Evolutionary conservation across 2,329 filamentous ascomycete species (phyloP), one percentile per base, ranked within the genome.

Genomic region (Lasiodiplodia theobromae): DNA sequence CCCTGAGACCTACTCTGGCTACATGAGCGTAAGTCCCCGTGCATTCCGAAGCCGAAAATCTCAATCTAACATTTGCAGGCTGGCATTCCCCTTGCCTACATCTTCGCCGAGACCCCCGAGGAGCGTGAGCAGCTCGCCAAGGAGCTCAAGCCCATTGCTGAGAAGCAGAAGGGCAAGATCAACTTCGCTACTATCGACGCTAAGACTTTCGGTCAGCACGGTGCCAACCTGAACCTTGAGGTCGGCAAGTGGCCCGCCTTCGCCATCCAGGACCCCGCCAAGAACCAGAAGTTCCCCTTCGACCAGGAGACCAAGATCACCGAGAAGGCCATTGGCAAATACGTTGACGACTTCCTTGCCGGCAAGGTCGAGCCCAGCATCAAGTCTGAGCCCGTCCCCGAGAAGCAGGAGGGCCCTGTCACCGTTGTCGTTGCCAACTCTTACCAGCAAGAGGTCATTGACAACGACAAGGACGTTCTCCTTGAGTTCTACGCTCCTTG

Each of bases 101-200:
- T 99, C 84, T 98, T 99, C 83, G 91, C 95, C 72, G 94, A 97
- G 85, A 94, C 92, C 56, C 80, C 88, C 34, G 95, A 98, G 84
- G 94, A 97, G 88, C 94, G 96, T 76, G 88, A 91, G 78, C 85
- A 89, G 77, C 89, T 97, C 73, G 86, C 91, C 74, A 88, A 91
- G 72, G 85, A 88, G 71, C 86, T 99, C 77, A 97, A 94, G 87
- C 87, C 92, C 73, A 82, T 99, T 73, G 96, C 96, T 70, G 88
- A 96, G 86, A 92, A 95, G 86, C 89, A 94, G 87, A 95, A 94
- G 85, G 95, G 96, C 83, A 90, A 89, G 81, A 89, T 99, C 86
- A 98, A 97, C 91, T 96, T 99, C 81, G 96, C 94, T 73, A 97
- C 94, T 77, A 98, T 99, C 76, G 96, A 99, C 79, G 94, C 96